These are phyloP conservation scores for Suaeda aralocaspica DNA, from an alignment of 148 eudicot genomes.

Conservation along the genomic window DNA sequence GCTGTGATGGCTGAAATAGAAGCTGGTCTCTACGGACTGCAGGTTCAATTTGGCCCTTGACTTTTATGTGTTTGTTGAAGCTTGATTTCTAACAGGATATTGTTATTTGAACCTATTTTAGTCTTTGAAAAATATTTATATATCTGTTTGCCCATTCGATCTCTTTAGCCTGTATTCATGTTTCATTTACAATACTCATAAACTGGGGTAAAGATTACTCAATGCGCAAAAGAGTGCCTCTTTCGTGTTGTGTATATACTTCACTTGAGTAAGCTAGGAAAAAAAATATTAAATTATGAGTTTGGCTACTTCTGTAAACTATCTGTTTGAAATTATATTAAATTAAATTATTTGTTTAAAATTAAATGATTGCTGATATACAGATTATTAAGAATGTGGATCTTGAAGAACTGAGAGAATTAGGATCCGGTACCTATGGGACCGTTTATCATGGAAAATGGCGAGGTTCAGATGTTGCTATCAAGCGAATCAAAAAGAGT, in stretches of 20 bases:
- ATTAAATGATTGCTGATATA: slow-evolving; percentile 22
- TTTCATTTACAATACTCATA: neutral
- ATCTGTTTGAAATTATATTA: too few species aligned
- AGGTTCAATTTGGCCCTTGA: slow-evolving; percentile 40
- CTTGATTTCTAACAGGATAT: neutral
- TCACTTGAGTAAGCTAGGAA: slow-evolving; percentile 1
- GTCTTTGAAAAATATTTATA: neutral
- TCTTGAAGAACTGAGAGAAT: slow-evolving; percentile 82
- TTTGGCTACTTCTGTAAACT: slow-evolving; percentile 9
- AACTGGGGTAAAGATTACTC: neutral
- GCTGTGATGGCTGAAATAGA: slow-evolving; percentile 90
- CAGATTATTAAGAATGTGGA: slow-evolving; percentile 85
- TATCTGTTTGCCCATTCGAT: neutral
- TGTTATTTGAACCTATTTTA: neutral
- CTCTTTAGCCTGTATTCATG: neutral
- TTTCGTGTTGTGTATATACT: neutral
- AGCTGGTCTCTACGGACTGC: slow-evolving; percentile 82
- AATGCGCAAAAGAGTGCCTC: neutral
- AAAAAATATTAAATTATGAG: neutral
- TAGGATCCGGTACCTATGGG: slow-evolving; percentile 96
- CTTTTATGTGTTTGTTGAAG: neutral
- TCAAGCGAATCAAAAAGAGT: slow-evolving; percentile 82
- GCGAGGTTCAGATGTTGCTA: slow-evolving; percentile 97
- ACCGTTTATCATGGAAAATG: slow-evolving; percentile 96
- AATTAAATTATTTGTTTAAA: too few species aligned